Evolutionary conservation across 2,329 filamentous ascomycete species (phyloP).

Genomic region (Escovopsis sp.): DNA sequence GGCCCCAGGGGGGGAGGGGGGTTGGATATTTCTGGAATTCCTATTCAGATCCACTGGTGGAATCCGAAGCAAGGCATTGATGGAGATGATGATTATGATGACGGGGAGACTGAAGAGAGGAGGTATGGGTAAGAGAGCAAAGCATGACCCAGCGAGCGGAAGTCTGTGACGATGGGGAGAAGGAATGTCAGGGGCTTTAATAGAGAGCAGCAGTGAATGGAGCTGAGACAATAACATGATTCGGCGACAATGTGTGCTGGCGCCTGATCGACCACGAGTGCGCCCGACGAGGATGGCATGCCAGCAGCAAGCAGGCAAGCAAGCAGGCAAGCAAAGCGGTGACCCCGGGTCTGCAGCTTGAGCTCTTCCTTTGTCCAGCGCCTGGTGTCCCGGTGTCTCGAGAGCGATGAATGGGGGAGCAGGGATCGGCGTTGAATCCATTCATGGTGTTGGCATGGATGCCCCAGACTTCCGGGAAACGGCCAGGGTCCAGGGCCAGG

Average conservation of each 20-base stretch:
- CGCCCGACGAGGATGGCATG: not conserved
- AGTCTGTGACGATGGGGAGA: not conserved
- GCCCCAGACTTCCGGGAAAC: not conserved
- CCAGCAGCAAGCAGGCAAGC: not conserved
- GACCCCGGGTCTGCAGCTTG: not conserved
- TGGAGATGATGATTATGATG: not conserved
- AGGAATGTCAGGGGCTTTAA: conserved; percentile 5
- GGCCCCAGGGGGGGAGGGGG: too few species aligned
- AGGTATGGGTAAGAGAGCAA: conserved; percentile 1
- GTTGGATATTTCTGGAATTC: too few species aligned
- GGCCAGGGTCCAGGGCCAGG: too few species aligned
- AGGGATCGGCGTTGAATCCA: conserved; percentile 1
- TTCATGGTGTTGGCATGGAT: conserved; percentile 1
- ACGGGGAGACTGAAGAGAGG: not conserved
- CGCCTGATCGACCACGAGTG: too few species aligned
- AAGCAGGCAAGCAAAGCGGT: not conserved
- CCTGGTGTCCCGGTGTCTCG: too few species aligned
- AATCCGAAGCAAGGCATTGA: too few species aligned
- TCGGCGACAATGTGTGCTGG: not conserved
- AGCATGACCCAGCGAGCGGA: conserved; percentile 2
- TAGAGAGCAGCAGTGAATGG: conserved; percentile 6
- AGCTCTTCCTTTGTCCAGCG: too few species aligned
- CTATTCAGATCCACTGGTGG: too few species aligned
- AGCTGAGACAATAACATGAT: conserved; percentile 1
- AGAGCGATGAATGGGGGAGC: not conserved